These are phyloP conservation scores for Immersiporthe knoxdaviesiana DNA, from an alignment of 2,329 filamentous ascomycete genomes.

Conservation along the genomic window DNA sequence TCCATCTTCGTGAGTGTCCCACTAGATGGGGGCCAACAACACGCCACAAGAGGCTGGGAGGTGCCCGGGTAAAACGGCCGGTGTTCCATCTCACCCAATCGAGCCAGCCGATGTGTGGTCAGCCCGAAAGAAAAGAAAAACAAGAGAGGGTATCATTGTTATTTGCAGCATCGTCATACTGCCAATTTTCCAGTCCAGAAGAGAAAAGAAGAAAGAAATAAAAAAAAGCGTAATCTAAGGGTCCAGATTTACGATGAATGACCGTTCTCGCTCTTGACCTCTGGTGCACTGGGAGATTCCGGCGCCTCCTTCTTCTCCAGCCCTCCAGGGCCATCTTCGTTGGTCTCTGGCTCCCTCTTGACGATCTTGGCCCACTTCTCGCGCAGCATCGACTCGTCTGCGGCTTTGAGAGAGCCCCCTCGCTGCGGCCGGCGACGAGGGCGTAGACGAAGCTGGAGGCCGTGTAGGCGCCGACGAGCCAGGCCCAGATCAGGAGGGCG, in stretches of 20 bases:
- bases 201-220: no score
- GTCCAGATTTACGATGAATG: not conserved
- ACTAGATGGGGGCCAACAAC: not conserved
- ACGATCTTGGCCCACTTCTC: constrained; percentile 26
- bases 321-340: not conserved
- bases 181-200: not conserved
- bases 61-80: not conserved
- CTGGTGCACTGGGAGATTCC: not conserved
- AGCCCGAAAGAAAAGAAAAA: not conserved
- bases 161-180: not conserved
- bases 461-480: constrained; percentile 64
- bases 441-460: constrained; percentile 52
- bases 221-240: no score
- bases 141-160: not conserved
- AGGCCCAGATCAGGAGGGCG: constrained; percentile 68
- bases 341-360: not conserved
- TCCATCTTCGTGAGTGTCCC: not conserved
- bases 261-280: not conserved
- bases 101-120: not conserved
- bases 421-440: constrained; percentile 23
- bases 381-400: constrained; percentile 9
- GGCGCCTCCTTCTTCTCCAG: not conserved
- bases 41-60: not conserved
- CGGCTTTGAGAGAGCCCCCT: constrained; percentile 30
- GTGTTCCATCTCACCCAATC: not conserved